phyloP scores from a whole-genome alignment of 2,329 filamentous ascomycete genomes.

The Xylariaceae sp. region DNA sequence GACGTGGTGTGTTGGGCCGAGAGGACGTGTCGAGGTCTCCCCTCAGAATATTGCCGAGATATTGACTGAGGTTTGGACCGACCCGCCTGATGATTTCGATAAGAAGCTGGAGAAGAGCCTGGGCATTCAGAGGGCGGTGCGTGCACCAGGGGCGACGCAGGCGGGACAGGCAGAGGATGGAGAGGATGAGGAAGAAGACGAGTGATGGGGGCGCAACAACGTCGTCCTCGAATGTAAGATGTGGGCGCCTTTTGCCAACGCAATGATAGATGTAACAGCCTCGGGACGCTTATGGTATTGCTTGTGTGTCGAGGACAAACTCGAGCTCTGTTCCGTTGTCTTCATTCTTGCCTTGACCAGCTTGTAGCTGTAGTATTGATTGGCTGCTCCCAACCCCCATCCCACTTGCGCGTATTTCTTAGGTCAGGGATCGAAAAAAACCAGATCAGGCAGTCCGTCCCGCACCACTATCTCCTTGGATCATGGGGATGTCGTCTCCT shows the following conservation, averaged over 20 bases:
- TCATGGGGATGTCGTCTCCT: conserved; percentile 36
- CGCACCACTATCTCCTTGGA: too few relatives aligned
- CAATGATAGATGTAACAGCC: too few relatives aligned
- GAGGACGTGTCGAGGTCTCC: conserved; percentile 81
- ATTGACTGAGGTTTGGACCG: conserved; percentile 58
- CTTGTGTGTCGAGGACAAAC: too few relatives aligned
- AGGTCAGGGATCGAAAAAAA: neutral
- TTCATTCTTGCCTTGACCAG: too few relatives aligned
- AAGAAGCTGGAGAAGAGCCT: conserved; percentile 59
- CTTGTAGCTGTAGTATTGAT: too few relatives aligned
- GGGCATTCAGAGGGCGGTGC: conserved; percentile 40
- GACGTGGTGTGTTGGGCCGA: conserved; percentile 79
- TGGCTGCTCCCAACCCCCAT: too few relatives aligned
- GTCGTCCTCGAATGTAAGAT: too few relatives aligned
- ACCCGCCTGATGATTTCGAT: conserved; percentile 50
- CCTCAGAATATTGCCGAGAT: conserved; percentile 70
- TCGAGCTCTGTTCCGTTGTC: too few relatives aligned
- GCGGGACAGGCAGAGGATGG: conserved; percentile 18
- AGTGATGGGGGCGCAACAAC: too few relatives aligned
- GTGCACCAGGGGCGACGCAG: conserved; percentile 15
- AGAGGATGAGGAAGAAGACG: conserved; percentile 2
- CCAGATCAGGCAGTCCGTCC: conserved; percentile 13
- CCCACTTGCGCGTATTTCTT: neutral
- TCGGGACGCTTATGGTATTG: too few relatives aligned
- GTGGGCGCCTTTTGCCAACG: too few relatives aligned